Conservation (phyloP, 2,329 filamentous ascomycete genomes). For the Alternaria atra region DNA sequence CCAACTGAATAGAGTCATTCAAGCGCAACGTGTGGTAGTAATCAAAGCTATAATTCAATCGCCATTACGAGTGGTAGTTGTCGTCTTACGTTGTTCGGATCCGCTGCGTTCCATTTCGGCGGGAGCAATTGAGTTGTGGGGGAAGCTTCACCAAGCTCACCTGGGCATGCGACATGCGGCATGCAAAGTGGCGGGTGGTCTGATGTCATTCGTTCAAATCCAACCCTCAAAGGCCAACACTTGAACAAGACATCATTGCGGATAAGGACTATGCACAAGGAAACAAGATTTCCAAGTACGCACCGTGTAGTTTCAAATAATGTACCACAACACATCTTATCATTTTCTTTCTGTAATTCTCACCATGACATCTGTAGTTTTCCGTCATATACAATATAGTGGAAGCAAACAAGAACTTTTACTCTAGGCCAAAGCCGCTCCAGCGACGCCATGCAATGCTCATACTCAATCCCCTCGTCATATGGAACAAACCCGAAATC, state of each 20-base stretch:
- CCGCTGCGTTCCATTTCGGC: neutral
- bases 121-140: slow-evolving; percentile 11
- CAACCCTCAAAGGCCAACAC: too few relatives aligned
- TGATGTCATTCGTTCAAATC: slow-evolving; percentile 5
- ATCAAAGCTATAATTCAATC: neutral
- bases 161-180: neutral
- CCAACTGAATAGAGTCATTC: slow-evolving; percentile 10
- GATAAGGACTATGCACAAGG: neutral
- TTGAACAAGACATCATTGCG: neutral
- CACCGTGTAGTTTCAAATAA: neutral
- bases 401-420: neutral
- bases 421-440: neutral
- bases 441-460: slow-evolving; percentile 13
- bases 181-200: neutral
- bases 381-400: neutral
- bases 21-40: neutral
- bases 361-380: neutral
- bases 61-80: neutral
- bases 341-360: neutral
- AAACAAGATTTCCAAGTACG: neutral
- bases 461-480: neutral
- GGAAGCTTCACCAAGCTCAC: slow-evolving; percentile 17
- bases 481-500: neutral
- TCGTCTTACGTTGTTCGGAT: neutral
- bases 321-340: neutral